Percentiles rank a stretch among this genome's conserved stretches.
phyloP scores from a whole-genome alignment of 192 early-diverging fungal species.

The Radiomyces spectabilis region DNA sequence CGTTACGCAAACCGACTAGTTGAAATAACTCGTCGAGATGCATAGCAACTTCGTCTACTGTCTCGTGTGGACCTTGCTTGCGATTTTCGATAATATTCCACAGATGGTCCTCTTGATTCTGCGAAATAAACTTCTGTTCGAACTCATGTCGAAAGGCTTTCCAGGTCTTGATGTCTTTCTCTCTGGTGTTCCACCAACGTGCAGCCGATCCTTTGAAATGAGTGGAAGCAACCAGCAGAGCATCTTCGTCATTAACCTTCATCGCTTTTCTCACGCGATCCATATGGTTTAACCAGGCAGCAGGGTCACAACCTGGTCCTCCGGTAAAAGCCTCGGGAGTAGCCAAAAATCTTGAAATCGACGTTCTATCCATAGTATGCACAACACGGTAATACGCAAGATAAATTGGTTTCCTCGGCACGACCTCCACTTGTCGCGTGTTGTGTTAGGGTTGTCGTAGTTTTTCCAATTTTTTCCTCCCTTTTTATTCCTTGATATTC shows the following conservation, averaged over 20 bases:
- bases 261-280: background rate
- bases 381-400: too few species aligned
- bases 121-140: background rate
- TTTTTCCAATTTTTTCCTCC: too few species aligned
- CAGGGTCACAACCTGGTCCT: too few species aligned
- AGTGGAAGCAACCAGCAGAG: background rate
- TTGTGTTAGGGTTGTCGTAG: too few species aligned
- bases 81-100: background rate
- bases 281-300: background rate
- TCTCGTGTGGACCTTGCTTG: background rate
- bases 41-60: background rate
- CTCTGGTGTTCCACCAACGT: background rate
- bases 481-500: too few species aligned
- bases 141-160: background rate
- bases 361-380: too few species aligned
- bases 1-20: background rate
- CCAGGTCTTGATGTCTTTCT: background rate
- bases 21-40: background rate
- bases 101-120: background rate
- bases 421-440: too few species aligned
- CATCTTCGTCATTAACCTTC: background rate
- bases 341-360: too few species aligned
- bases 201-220: background rate
- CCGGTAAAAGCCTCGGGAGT: too few species aligned
- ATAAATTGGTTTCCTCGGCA: too few species aligned